Conservation (phyloP, 2,329 filamentous ascomycete genomes). For the Aciculosporium take region DNA sequence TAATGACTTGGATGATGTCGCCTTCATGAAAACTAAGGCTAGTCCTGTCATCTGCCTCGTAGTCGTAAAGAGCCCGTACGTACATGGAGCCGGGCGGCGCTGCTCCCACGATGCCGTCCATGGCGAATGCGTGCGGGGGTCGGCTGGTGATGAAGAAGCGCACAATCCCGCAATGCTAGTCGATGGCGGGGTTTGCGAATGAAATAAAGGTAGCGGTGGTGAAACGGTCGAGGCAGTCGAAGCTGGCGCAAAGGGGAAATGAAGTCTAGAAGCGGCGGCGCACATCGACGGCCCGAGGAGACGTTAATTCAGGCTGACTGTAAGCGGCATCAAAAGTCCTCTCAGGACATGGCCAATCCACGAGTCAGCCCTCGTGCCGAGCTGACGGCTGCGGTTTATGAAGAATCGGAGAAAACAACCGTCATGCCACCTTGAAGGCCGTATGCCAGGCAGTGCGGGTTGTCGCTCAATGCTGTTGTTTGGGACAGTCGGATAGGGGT, state of each 20-base stretch:
- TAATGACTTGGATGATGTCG: conserved; percentile 96
- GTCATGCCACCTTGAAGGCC: conserved; percentile 10
- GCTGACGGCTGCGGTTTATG: conserved; percentile 13
- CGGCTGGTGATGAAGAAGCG: neutral
- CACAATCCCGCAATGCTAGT: neutral
- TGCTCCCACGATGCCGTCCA: conserved; percentile 48
- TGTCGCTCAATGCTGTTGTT: neutral
- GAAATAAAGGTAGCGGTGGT: neutral
- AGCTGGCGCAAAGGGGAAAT: neutral
- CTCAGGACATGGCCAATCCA: conserved; percentile 21
- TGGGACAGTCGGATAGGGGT: neutral
- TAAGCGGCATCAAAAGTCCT: conserved; percentile 16
- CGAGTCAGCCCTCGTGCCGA: conserved; percentile 17
- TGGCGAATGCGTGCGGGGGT: conserved; percentile 16
- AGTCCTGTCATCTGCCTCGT: conserved; percentile 92
- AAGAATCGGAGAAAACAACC: conserved; percentile 6
- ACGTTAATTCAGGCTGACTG: conserved; percentile 1
- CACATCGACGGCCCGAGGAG: conserved; percentile 1
- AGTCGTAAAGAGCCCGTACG: conserved; percentile 92
- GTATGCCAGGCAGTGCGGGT: neutral
- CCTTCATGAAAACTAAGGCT: conserved; percentile 94
- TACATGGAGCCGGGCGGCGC: conserved; percentile 61
- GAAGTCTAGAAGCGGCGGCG: neutral
- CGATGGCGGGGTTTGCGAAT: neutral
- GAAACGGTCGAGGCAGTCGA: neutral